Evolutionary conservation across 208 protist species (phyloP).

Genomic region (Crithidia brevicula): DNA sequence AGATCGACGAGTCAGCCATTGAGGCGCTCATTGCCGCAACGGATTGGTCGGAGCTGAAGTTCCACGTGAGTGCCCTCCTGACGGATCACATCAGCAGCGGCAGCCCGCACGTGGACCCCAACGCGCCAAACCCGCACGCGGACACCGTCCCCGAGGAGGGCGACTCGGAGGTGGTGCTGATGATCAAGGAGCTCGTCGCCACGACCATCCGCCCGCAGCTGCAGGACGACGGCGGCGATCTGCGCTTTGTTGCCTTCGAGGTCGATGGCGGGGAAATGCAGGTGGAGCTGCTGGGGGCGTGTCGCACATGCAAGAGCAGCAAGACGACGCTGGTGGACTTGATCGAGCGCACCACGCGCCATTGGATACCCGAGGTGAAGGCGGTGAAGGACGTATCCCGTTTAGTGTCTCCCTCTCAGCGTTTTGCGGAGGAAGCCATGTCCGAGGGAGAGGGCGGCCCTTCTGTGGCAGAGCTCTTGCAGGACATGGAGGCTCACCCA

Average conservation of each 20-base stretch:
- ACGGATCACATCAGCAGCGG: conserved; percentile 88
- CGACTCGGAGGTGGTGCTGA: conserved; percentile 87
- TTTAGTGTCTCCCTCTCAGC: conserved; percentile 27
- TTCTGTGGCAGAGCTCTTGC: neutral
- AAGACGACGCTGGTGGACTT: conserved; percentile 85
- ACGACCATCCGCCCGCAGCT: conserved; percentile 88
- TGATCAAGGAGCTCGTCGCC: conserved; percentile 92
- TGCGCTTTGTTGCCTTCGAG: conserved; percentile 83
- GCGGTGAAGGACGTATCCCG: conserved; percentile 61
- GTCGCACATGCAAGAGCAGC: conserved; percentile 86
- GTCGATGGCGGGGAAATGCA: conserved; percentile 58
- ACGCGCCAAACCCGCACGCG: conserved; percentile 78
- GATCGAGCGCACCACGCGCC: conserved; percentile 90
- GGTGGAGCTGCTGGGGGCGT: conserved; percentile 92
- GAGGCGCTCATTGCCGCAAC: conserved; percentile 60
- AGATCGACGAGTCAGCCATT: conserved; percentile 60
- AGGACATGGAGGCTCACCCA: neutral
- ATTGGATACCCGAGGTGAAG: conserved; percentile 92
- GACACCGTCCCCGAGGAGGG: conserved; percentile 85
- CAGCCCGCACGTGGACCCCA: conserved; percentile 66
- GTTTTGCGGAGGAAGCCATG: conserved; percentile 13
- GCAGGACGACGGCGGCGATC: conserved; percentile 92
- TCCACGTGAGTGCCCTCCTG: conserved; percentile 81
- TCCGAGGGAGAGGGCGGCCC: neutral
- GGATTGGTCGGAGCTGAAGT: conserved; percentile 84